phyloP scores from a whole-genome alignment of 495 filamentous ascomycete genomes.

The Penicillium lagena region DNA sequence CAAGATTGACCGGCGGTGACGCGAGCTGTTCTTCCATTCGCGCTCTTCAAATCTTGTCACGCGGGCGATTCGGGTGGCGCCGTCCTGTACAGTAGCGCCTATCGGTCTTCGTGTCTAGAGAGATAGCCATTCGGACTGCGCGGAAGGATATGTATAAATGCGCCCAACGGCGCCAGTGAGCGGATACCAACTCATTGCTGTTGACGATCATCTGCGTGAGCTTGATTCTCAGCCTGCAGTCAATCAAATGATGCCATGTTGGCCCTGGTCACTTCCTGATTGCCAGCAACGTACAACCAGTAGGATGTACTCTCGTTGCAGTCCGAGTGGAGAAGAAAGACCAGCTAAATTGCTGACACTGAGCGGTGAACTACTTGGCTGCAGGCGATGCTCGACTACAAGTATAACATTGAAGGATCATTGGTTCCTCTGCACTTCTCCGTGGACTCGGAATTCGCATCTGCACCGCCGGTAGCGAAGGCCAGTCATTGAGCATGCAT shows the following conservation, averaged over 20 bases:
- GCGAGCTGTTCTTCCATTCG: too few species aligned
- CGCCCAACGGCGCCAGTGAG: conserved; percentile 6
- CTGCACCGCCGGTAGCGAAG: conserved; percentile 19
- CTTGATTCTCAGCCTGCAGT: conserved; percentile 4
- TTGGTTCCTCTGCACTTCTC: not conserved
- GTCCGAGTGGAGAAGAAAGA: too few species aligned
- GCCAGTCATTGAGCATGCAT: too few species aligned
- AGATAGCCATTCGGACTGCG: conserved; percentile 34
- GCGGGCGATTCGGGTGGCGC: too few species aligned
- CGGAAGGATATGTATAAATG: conserved; percentile 14
- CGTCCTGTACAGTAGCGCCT: not conserved
- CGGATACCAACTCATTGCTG: too few species aligned
- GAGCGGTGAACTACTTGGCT: conserved; percentile 25
- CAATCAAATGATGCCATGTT: not conserved
- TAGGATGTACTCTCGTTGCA: too few species aligned
- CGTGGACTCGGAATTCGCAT: conserved; percentile 6
- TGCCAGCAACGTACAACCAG: too few species aligned
- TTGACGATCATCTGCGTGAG: not conserved
- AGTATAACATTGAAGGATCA: not conserved
- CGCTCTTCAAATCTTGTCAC: too few species aligned
- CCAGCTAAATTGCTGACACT: not conserved
- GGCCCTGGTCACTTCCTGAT: too few species aligned
- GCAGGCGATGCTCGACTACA: conserved; percentile 1
- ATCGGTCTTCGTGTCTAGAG: conserved; percentile 24
- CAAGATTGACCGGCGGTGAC: too few species aligned